phyloP scores from a whole-genome alignment of 2,329 filamentous ascomycete genomes.

The Fusarium albidum region DNA sequence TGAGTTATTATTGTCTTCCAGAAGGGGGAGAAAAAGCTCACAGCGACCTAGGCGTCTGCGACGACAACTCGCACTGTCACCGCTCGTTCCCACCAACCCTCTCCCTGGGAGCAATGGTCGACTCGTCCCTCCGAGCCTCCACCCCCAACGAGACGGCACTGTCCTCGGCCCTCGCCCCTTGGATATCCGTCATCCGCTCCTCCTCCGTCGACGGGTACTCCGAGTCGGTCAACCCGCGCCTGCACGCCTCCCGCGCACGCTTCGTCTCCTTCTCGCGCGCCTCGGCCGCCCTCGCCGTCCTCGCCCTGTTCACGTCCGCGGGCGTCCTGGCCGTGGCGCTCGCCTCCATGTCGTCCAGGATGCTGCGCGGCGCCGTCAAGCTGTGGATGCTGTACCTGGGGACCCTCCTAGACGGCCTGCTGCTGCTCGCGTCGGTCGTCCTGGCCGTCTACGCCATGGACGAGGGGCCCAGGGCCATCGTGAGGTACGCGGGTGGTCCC shows the following conservation, averaged over 20 bases:
- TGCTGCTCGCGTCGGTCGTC: constrained; percentile 12
- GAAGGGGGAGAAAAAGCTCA: no score
- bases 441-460: constrained; percentile 24
- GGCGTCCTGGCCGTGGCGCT: constrained; percentile 8
- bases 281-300: constrained; percentile 23
- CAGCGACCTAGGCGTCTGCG: constrained; percentile 13
- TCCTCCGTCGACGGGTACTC: constrained; percentile 24
- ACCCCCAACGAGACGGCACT: constrained; percentile 1
- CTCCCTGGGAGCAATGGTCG: constrained; percentile 21
- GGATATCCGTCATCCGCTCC: constrained; percentile 12
- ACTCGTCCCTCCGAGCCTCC: constrained; percentile 18
- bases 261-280: constrained; percentile 23
- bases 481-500: constrained; percentile 5
- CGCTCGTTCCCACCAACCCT: constrained; percentile 20
- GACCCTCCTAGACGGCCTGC: constrained; percentile 19
- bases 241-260: constrained; percentile 4
- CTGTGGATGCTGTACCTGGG: constrained; percentile 24
- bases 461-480: constrained; percentile 13
- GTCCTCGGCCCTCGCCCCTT: constrained; percentile 15
- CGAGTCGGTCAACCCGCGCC: background rate
- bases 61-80: constrained; percentile 19
- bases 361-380: constrained; percentile 1
- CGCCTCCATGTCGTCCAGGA: constrained; percentile 5
- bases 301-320: constrained; percentile 21
- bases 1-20: no score